Conservation (phyloP, 2,329 filamentous ascomycete species). For the Penicillium griseofulvum region DNA sequence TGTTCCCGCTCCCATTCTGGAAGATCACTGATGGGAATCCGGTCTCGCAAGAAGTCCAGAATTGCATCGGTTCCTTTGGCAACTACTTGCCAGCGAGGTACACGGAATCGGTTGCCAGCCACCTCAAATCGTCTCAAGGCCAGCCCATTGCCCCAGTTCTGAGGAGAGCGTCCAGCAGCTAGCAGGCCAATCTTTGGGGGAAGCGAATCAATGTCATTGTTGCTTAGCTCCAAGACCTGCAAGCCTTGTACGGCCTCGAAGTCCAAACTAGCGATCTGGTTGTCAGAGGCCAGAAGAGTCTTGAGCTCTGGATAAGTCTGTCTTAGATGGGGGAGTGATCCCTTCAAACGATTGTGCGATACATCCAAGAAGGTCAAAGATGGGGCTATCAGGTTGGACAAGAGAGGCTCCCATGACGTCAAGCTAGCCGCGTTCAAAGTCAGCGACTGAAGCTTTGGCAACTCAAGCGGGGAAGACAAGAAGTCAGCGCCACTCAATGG, state of each 20-base stretch:
- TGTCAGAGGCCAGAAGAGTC: constrained; percentile 73
- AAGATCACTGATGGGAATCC: constrained; percentile 59
- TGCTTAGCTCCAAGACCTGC: constrained; percentile 72
- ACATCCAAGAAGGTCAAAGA: constrained; percentile 74
- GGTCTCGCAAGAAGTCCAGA: constrained; percentile 74
- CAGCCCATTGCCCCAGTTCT: constrained; percentile 42
- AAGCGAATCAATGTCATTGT: constrained; percentile 80
- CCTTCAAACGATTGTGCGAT: constrained; percentile 74
- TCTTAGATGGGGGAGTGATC: constrained; percentile 64
- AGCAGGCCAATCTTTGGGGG: constrained; percentile 79
- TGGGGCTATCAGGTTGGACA: constrained; percentile 68
- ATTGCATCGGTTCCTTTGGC: constrained; percentile 85
- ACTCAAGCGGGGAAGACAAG: constrained; percentile 62
- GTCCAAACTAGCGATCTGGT: constrained; percentile 70
- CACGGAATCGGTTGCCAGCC: constrained; percentile 79
- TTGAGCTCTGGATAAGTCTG: constrained; percentile 67
- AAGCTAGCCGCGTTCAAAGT: constrained; percentile 74
- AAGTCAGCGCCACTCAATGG: constrained; percentile 64
- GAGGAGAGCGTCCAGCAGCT: constrained; percentile 52
- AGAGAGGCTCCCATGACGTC: constrained; percentile 65
- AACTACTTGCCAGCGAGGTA: constrained; percentile 79
- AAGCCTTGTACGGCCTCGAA: constrained; percentile 73
- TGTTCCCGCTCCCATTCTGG: constrained; percentile 37
- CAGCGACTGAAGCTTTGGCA: constrained; percentile 74
- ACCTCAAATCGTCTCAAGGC: constrained; percentile 70